These are phyloP conservation scores for Blastobotrys ciferrii DNA, from an alignment of 1,139 yeast genomes.

Conservation along the genomic window DNA sequence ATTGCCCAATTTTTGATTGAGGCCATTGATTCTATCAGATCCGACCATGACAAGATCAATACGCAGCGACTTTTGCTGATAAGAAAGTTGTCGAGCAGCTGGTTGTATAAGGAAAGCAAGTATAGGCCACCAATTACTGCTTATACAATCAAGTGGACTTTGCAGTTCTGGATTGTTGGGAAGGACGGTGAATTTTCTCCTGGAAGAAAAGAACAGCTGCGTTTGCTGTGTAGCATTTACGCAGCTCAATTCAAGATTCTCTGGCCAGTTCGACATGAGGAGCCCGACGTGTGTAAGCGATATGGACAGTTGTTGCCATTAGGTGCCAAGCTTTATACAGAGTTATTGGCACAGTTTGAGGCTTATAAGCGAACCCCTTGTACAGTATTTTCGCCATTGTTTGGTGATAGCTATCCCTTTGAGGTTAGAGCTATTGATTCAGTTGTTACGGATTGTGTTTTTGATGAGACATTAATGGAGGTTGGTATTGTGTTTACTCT, in stretches of 20 bases:
- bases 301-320: constrained; percentile 36
- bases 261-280: constrained; percentile 34
- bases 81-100: constrained; percentile 54
- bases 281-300: constrained; percentile 31
- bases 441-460: constrained; percentile 63
- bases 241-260: constrained; percentile 34
- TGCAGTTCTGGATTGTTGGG: constrained; percentile 31
- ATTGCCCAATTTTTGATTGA: constrained; percentile 32
- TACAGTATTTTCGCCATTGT: constrained; percentile 43
- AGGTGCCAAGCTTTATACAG: constrained; percentile 33
- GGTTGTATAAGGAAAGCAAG: constrained; percentile 42
- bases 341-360: constrained; percentile 29
- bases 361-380: constrained; percentile 18
- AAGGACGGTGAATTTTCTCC: constrained; percentile 26
- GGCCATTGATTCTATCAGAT: constrained; percentile 30
- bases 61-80: constrained; percentile 58
- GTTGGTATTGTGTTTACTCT: constrained; percentile 46
- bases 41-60: constrained; percentile 44
- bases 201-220: constrained; percentile 31
- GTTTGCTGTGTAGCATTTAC: constrained; percentile 35
- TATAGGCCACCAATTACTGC: constrained; percentile 48
- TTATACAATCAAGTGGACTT: constrained; percentile 58
- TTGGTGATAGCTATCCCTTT: constrained; percentile 70
- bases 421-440: constrained; percentile 68
- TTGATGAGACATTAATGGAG: constrained; percentile 75